Evolutionary conservation across 1,284 basidiomycete genomes (phyloP), one percentile per base, ranked within the genome.

Genomic region (Psilocybe mexicana): DNA sequence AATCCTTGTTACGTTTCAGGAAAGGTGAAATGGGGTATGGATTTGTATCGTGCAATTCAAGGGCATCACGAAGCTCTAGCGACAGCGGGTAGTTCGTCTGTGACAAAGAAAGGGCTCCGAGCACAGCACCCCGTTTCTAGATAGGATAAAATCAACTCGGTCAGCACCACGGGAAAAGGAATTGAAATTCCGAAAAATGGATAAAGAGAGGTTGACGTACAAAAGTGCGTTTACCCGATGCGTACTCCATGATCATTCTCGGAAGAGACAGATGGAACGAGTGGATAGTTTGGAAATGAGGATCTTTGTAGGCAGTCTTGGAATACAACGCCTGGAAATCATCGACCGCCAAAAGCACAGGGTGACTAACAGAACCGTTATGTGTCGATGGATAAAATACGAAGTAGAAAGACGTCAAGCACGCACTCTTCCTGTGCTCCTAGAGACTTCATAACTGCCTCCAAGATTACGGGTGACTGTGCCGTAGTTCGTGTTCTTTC

Each of bases 291-390:
- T 79, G 75, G 72, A 87, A 95, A 54, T 90, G 87, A 1, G 93
- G 90, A 58, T 94, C 87, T 43, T 87, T 84, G 76, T 97, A 98
- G 18, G 78, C 71, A 0, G 88, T 84, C 48, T 80, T 81, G 66
- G 82, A 77, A 70, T 93, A 96, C 35, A 97, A 76, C 0, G 90
- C 81, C 69, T 97, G 94, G 65, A 90, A 85, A 64, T 96, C 93
- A 67, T 98, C 96, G 0, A 97, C 75, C 0, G 93, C 94, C 28
- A 96, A 74, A 5, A 98, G 72, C 1, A 97, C 88, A 0, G 95
- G 92, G 70, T 78, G 63, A 36, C 76, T 78, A 23, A 24, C 18
- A 25, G 18, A 18, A 2, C 55, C 14, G 48, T 24, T 47, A 72
- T 52, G 46, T 24, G 12, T 36, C 25, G 7, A 18, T 12, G 11